Evolutionary conservation across 345 rosid genomes (phyloP), one percentile per base, ranked within the genome.

Genomic region (Euphorbia tirucalli): DNA sequence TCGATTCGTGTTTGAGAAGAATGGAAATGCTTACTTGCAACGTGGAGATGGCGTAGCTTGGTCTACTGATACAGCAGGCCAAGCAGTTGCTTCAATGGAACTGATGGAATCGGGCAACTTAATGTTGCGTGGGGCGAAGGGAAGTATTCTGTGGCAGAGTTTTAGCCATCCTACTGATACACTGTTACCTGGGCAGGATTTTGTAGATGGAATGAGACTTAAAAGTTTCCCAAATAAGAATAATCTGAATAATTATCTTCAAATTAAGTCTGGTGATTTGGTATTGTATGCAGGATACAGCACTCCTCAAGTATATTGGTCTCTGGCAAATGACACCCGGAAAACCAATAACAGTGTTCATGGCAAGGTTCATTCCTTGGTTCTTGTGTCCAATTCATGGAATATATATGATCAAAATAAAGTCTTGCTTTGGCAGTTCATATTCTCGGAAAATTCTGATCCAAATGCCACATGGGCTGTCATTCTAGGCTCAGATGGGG

Each of bases 81-180:
- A 80, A 77, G 66, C n/a, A 56, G 85, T 60, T 31, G 22, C 69
- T 18, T 75, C 83, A 0, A 70, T 87, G 85, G 80, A 74, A 61
- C 69, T 87, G 80, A 52, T n/a, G 74, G 84, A 85, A 44, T 85
- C 87, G 0, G 91, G 91, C 8, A 87, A 85, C 78, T 77, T 87
- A 80, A 86, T 83, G 19, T 74, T 87, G 82, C 80, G 43, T 25
- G 86, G 81, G 41, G 68, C 65, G 11, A 58, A 46, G n/a, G 67
- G 68, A 50, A 55, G 28, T 6, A 21, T 65, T 60, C 72, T 87
- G 28, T 85, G 91, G 91, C 85, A 87, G 83, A 87, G 89, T 70
- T 85, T 83, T 73, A 49, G 79, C 71, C 37, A 70, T 25, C 86
- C 88, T 21, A 80, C 86, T 0, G 86, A 85, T 68, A 81, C 88